Evolutionary conservation across 148 eudicot genomes (phyloP), one percentile per base, ranked within the genome.

Genomic region (Fagopyrum esculentum): DNA sequence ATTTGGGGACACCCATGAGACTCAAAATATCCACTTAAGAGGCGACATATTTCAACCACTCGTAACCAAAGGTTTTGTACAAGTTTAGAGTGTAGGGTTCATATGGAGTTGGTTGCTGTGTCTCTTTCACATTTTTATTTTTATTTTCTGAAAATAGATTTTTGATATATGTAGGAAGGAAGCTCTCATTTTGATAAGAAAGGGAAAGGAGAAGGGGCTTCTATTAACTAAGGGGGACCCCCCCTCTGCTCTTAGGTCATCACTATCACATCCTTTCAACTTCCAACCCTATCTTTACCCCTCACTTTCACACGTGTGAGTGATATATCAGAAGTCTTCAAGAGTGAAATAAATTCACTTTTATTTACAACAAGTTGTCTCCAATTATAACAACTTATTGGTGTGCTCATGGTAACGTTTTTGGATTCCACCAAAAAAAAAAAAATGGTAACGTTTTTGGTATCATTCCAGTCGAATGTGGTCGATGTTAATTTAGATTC

Each of bases 111-210:
- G 64, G 64, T 19, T 57, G 63, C 30, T 57, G 63, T 17, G 63
- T 57, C 30, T 6, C 6, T 19, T 17, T 59, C 64, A 59, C 30
- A 30, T 59, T 29, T 11, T 3, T 10, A 59, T 29, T 59, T 55
- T 19, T 10, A 59, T 29, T 59, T 55, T 19, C 29, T 19, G 10
- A 22, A 22, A 59, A 19, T n/a, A 16, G 5, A 56, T 6, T 56
- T 56, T 1, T 56, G 61, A 51, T 56, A 26, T 16, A 56, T 5
- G 30, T 2, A 22, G 9, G 30, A 22, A 22, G 22, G 30, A 59
- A 59, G n/a, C 64, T 59, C 64, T 59, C 11, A 59, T 6, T 59
- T 59, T 59, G 64, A 59, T 59, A 59, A 17, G 52, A 49, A 49
- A 49, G 52, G 12, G 52, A 15, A 17, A 17, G 19, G 61, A 56